Evolutionary conservation across 139 green algal genomes (phyloP), one percentile per base, ranked within the genome.

Genomic region (Helicosporidium sp.): DNA sequence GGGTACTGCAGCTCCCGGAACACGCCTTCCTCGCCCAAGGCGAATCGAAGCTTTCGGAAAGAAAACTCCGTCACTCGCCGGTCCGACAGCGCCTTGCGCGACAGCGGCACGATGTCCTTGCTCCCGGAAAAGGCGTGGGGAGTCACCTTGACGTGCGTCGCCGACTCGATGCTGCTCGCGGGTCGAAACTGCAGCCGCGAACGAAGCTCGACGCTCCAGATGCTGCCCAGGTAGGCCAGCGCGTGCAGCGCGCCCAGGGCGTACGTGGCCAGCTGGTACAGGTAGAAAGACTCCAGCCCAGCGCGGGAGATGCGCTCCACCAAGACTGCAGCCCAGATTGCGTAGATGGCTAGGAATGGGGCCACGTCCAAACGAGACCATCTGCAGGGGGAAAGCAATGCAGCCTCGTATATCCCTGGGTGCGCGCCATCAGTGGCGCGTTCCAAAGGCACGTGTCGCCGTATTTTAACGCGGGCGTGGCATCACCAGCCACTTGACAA

Each of bases 1-100:
- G 69, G 71, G 56, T 69, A 88, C 43, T 64, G 57, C 10, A 92
- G 72, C 58, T 75, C 75, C 20, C 62, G 41, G 54, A 92, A 92
- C 5, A n/a, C 22, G 23, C 61, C 37, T 12, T 69, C 51, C 0
- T 27, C 16, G 31, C 79, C 46, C 48, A 72, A 81, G 7, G 77
- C 58, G 54, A 82, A 91, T n/a, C 69, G 73, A 43, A 81, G 70
- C 49, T 82, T 79, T 31, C 76, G 54, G 58, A 79, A 86, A 27
- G 78, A 67, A 58, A 93, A 91, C 7, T n/a, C 34, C 26, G 28
- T 15, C 3, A 17, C 10, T 7, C 35, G 3, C 3, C 25, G 1
- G 13, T 23, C 65, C 25, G 52, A 81, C 74, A 65, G 73, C 34
- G 0, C 19, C 6, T 69, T 51, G 1, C 60, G 44, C 24, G 77